Base-by-base conservation (phyloP, 164 flowering plant species). In the Magnolia changhungtana region DNA sequence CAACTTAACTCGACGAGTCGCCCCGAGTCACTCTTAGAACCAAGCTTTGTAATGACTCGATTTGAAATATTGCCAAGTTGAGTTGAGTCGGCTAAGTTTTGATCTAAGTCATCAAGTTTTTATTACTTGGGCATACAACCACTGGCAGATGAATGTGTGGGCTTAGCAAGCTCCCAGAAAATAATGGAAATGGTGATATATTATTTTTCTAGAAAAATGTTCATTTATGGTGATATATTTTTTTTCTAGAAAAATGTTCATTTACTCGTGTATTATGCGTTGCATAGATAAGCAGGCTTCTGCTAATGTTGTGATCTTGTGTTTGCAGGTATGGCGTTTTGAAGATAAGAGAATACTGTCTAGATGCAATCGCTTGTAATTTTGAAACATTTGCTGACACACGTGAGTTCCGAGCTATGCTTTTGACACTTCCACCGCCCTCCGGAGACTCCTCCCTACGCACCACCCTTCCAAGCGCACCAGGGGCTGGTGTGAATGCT, bases 351-450 rank as follows among this genome's bases (percentile, higher is more conserved):
- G 99, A 96, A 75, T 93, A 90, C 75, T 94, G 98, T 78, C 83
- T 96, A 1, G 98, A 96, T 83, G 69, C 80, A 37, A 93, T 96
- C 14, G 93, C 98, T 23, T 90, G 91, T 77, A 91, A 96, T 83
- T 94, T 96, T 78, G 99, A 96, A 84, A 87, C 93, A 69, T 94
- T 96, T 87, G 96, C 95, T 58, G 95, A 94, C 63, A 87, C 92
- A 10, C 78, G 72, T 1, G 91, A 96, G 83, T 96, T 96, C 78
- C 84, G 98, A 58, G 92, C 89, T 50, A 86, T 91, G 96, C 96
- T 96, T 78, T 85, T 93, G 81, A 89, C 91, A 13, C 88, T 94
- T 51, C 99, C 98, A 66, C 98, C 97, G 59, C 98, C 99, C 31
- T 96, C 99, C 20, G 98, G 99, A 21, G 98, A 96, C 81, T 92